Percentiles rank a stretch among this genome's conserved stretches.
Evolutionary conservation across 768 basidiomycete genomes (phyloP).

Genomic region (Tricholoma matsutake): DNA sequence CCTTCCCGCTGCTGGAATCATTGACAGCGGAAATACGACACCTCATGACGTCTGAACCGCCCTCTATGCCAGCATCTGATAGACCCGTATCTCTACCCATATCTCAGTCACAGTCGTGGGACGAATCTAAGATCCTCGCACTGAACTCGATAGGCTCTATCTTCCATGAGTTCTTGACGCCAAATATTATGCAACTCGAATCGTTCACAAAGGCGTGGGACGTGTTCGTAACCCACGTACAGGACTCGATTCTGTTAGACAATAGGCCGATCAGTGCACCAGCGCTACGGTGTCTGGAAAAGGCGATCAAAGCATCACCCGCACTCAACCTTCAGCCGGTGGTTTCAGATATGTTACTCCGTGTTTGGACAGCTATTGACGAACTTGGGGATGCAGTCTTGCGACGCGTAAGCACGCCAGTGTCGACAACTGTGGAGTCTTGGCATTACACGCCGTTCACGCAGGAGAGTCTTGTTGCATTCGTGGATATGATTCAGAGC

Average conservation of each 20-base stretch:
- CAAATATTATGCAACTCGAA: constrained; percentile 69
- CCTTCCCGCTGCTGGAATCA: constrained; percentile 81
- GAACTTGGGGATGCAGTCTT: constrained; percentile 57
- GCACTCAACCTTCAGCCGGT: constrained; percentile 41
- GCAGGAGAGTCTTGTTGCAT: constrained; percentile 84
- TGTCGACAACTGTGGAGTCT: constrained; percentile 12
- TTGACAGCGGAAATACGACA: constrained; percentile 56
- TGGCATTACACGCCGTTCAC: constrained; percentile 51
- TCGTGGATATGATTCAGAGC: constrained; percentile 68
- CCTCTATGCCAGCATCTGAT: not conserved
- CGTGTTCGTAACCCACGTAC: constrained; percentile 69
- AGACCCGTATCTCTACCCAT: constrained; percentile 11
- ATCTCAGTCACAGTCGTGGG: constrained; percentile 54
- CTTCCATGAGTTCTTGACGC: constrained; percentile 73
- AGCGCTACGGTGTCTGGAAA: constrained; percentile 82
- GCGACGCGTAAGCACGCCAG: constrained; percentile 22
- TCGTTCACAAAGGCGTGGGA: constrained; percentile 74
- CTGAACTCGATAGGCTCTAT: constrained; percentile 82
- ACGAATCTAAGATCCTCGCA: constrained; percentile 85
- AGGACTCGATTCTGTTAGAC: constrained; percentile 66
- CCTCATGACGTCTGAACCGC: constrained; percentile 20
- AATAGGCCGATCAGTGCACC: constrained; percentile 71
- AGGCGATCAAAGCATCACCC: constrained; percentile 61
- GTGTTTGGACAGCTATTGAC: constrained; percentile 70
- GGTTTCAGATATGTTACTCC: constrained; percentile 46